Conservation (phyloP, 176 grass and related monocot genomes). For the Carex kokanica region DNA sequence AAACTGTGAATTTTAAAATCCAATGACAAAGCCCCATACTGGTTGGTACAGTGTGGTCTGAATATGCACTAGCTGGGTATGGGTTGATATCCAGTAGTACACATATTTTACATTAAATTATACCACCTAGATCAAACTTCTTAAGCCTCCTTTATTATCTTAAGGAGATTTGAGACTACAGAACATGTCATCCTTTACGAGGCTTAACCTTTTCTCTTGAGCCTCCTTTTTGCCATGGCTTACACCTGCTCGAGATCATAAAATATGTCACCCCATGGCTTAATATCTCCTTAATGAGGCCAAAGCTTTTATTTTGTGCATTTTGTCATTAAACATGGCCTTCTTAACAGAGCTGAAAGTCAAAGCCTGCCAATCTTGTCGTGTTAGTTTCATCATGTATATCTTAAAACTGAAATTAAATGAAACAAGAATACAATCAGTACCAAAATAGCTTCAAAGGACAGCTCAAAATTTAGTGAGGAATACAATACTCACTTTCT, state of each 20-base stretch:
- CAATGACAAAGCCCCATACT: background rate
- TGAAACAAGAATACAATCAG: background rate
- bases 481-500: background rate
- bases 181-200: background rate
- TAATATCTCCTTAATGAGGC: background rate
- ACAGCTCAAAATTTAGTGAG: background rate
- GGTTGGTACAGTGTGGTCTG: background rate
- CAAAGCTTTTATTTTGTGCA: background rate
- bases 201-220: background rate
- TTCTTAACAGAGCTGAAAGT: background rate
- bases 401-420: background rate
- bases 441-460: background rate
- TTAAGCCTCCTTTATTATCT: background rate
- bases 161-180: background rate
- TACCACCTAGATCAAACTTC: background rate
- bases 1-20: background rate
- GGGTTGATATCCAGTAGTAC: background rate
- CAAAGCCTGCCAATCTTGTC: background rate
- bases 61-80: background rate
- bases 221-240: background rate
- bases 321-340: background rate
- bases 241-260: background rate
- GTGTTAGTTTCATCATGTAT: background rate
- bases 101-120: background rate
- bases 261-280: background rate